Percentiles rank a stretch among this genome's conserved stretches.
Evolutionary conservation across 306 rosid species (phyloP).

Genomic region (Dalbergia cultrata): DNA sequence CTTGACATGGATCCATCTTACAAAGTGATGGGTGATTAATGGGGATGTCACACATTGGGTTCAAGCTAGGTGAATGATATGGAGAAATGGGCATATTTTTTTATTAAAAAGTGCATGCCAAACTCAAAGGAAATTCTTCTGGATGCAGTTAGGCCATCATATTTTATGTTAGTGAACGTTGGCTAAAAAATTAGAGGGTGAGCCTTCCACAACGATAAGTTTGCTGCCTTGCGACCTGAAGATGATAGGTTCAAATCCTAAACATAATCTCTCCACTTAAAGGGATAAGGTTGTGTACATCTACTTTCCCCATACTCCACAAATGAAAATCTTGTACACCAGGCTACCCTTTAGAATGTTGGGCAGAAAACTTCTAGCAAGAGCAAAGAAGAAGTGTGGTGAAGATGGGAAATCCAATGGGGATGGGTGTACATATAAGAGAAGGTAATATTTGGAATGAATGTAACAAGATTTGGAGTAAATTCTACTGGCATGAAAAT

Average conservation of each 20-base stretch:
- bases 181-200: not conserved
- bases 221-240: no score
- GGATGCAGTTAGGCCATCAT: not conserved
- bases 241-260: no score
- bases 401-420: not conserved
- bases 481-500: not conserved
- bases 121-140: slow-evolving; percentile 2
- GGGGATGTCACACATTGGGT: slow-evolving; percentile 11
- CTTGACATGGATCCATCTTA: not conserved
- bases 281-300: no score
- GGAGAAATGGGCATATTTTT: not conserved
- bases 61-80: slow-evolving; percentile 27
- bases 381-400: not conserved
- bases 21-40: not conserved
- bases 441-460: not conserved
- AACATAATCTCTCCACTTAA: no score
- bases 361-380: not conserved
- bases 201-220: no score
- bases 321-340: no score
- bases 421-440: not conserved
- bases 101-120: not conserved
- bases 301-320: no score
- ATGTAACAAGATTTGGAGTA: not conserved
- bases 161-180: not conserved
- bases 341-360: not conserved